A percentile compares a stretch with the other conserved stretches of the same genome.
Conservation (phyloP, 768 basidiomycete genomes). For the Lactarius sp. region DNA sequence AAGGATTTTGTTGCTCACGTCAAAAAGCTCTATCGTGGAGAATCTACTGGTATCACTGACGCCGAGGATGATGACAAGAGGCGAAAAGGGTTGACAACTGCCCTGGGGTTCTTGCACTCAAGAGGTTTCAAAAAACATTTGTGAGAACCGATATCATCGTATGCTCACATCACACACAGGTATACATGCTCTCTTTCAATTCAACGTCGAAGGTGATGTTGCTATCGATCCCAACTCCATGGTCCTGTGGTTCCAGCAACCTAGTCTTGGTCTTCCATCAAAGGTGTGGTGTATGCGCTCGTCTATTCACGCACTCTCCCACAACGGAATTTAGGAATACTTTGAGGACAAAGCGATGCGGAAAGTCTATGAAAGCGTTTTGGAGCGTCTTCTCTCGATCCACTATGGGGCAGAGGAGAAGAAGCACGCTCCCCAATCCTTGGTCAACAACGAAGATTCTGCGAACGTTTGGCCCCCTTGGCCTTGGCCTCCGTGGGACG, state of each 20-base stretch:
- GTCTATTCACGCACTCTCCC: background rate
- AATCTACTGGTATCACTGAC: slow-evolving; percentile 38
- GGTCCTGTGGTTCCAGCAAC: slow-evolving; percentile 82
- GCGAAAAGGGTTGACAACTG: slow-evolving; percentile 66
- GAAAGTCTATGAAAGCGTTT: slow-evolving; percentile 63
- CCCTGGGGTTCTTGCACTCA: slow-evolving; percentile 83
- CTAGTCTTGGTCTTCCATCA: slow-evolving; percentile 75
- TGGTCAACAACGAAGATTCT: slow-evolving; percentile 34
- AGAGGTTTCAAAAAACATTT: slow-evolving; percentile 45
- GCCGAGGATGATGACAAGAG: slow-evolving; percentile 29
- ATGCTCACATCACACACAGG: slow-evolving; percentile 40
- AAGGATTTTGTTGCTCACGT: slow-evolving; percentile 60
- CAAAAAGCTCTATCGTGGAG: slow-evolving; percentile 52
- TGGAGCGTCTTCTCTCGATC: slow-evolving; percentile 60
- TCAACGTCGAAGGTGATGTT: slow-evolving; percentile 83
- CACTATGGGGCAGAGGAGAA: slow-evolving; percentile 50
- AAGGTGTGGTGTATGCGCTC: slow-evolving; percentile 48
- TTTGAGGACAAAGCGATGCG: slow-evolving; percentile 71
- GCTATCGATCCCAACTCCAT: slow-evolving; percentile 83
- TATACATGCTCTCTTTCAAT: slow-evolving; percentile 71
- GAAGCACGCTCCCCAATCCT: slow-evolving; percentile 24
- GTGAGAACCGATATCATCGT: background rate
- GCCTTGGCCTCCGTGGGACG: slow-evolving; percentile 86
- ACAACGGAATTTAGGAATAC: slow-evolving; percentile 58
- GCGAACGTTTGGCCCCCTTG: slow-evolving; percentile 66